A percentile compares a stretch with the other conserved stretches of the same genome.
Conservation (phyloP, 192 early-diverging fungal species). For the Obelidium mucronatum region DNA sequence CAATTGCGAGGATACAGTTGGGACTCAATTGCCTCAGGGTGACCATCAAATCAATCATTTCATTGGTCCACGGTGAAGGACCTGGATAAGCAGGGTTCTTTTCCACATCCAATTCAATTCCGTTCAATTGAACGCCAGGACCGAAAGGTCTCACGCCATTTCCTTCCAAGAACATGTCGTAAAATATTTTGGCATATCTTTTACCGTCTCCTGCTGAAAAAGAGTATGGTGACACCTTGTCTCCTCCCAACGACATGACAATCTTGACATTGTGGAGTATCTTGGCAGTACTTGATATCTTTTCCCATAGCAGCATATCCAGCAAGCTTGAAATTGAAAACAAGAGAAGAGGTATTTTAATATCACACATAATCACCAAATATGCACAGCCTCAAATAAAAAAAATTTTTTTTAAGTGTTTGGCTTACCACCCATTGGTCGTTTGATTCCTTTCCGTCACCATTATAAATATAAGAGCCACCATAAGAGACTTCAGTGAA, state of each 20-base stretch:
- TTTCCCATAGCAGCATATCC: slow-evolving; percentile 6
- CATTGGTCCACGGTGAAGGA: background rate
- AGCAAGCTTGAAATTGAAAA: background rate
- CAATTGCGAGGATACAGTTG: slow-evolving; percentile 2
- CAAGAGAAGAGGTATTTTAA: too few species aligned
- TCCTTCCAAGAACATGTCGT: slow-evolving; percentile 30
- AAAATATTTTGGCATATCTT: slow-evolving; percentile 19
- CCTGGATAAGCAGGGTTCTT: slow-evolving; percentile 19
- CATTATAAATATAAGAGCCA: slow-evolving; percentile 13
- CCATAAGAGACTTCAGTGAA: background rate
- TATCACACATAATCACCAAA: too few species aligned
- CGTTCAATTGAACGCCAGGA: slow-evolving; percentile 17
- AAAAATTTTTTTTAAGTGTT: too few species aligned
- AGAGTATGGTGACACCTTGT: slow-evolving; percentile 17
- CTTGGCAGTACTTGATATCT: slow-evolving; percentile 18
- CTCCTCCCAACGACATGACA: slow-evolving; percentile 25
- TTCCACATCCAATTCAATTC: slow-evolving; percentile 28
- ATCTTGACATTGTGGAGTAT: slow-evolving; percentile 2
- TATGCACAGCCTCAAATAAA: too few species aligned
- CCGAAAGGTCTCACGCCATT: slow-evolving; percentile 20
- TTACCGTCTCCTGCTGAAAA: slow-evolving; percentile 20
- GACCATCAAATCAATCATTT: slow-evolving; percentile 15
- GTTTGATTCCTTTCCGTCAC: slow-evolving; percentile 1
- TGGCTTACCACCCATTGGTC: background rate
- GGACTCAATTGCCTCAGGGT: slow-evolving; percentile 3